Conservation (phyloP, 129 eudicot species). For the Helichrysum umbraculigerum region DNA sequence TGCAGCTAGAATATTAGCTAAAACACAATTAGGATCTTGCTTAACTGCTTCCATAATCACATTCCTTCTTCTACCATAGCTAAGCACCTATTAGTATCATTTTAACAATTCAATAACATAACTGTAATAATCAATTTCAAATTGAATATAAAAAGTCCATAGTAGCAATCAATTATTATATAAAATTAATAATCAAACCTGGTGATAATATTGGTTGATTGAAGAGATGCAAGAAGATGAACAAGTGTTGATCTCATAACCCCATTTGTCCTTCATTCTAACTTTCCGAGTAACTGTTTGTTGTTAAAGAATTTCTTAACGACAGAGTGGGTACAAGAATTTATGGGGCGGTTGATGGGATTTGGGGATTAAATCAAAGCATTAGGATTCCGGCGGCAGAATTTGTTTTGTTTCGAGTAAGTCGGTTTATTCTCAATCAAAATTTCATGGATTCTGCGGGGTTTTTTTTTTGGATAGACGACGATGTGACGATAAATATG, state of each 20-base stretch:
- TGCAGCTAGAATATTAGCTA: conserved; percentile 81
- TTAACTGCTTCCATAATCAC: conserved; percentile 76
- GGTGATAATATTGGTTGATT: conserved; percentile 67
- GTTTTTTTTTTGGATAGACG: too few species aligned
- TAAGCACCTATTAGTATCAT: conserved; percentile 49
- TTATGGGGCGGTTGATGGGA: too few species aligned
- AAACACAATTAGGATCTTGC: conserved; percentile 66
- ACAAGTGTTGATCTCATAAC: conserved; percentile 67
- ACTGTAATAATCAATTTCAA: neutral
- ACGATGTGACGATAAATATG: too few species aligned
- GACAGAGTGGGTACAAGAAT: too few species aligned
- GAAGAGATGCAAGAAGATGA: conserved; percentile 76
- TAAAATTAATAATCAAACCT: conserved; percentile 38
- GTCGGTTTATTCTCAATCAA: too few species aligned
- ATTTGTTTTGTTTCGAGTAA: too few species aligned
- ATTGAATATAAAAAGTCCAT: neutral
- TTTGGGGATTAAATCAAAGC: too few species aligned
- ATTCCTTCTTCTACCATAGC: conserved; percentile 70
- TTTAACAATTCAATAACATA: conserved; percentile 2
- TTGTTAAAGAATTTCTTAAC: too few species aligned
- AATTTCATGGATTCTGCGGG: too few species aligned
- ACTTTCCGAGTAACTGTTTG: neutral
- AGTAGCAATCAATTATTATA: too few species aligned
- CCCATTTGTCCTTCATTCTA: conserved; percentile 63
- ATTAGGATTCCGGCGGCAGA: too few species aligned